Evolutionary conservation across 257 asterid species (phyloP).

Genomic region (Lantana camara): DNA sequence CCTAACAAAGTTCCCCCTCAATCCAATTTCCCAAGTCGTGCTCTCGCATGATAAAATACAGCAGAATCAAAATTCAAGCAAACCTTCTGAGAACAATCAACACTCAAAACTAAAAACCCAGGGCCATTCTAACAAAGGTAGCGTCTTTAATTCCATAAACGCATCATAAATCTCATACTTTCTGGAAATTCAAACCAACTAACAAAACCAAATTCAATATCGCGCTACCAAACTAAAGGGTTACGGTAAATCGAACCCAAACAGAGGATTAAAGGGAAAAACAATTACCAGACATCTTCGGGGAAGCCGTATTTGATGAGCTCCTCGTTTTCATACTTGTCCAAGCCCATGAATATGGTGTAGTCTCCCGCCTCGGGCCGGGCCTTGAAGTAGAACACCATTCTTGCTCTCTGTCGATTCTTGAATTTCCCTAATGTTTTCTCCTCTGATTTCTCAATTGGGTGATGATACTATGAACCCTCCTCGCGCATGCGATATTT

Average conservation of each 20-base stretch:
- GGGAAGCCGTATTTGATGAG: constrained; percentile 80
- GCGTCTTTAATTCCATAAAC: not conserved
- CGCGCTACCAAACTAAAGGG: not conserved
- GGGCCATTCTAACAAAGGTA: not conserved
- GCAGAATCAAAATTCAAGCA: constrained; percentile 2
- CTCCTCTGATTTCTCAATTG: not conserved
- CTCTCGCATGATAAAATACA: not conserved
- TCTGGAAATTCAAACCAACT: not conserved
- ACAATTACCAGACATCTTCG: constrained; percentile 74
- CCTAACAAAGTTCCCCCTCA: not conserved
- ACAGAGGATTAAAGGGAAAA: not conserved
- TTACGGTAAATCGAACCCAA: not conserved
- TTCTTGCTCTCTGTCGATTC: constrained; percentile 24
- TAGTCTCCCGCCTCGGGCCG: constrained; percentile 77
- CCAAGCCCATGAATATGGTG: constrained; percentile 87
- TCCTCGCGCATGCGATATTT: constrained; percentile 12
- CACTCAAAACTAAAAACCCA: not conserved
- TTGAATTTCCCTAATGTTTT: constrained; percentile 2
- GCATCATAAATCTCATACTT: not conserved
- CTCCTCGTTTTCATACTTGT: constrained; percentile 84
- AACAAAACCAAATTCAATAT: constrained; percentile 1
- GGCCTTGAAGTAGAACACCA: constrained; percentile 91
- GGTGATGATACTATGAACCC: not conserved
- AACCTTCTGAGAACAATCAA: constrained; percentile 1
- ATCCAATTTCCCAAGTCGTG: not conserved